Evolutionary conservation across 768 basidiomycete genomes (phyloP), one percentile per base, ranked within the genome.

Genomic region (Leucosporidium creatinivorum): DNA sequence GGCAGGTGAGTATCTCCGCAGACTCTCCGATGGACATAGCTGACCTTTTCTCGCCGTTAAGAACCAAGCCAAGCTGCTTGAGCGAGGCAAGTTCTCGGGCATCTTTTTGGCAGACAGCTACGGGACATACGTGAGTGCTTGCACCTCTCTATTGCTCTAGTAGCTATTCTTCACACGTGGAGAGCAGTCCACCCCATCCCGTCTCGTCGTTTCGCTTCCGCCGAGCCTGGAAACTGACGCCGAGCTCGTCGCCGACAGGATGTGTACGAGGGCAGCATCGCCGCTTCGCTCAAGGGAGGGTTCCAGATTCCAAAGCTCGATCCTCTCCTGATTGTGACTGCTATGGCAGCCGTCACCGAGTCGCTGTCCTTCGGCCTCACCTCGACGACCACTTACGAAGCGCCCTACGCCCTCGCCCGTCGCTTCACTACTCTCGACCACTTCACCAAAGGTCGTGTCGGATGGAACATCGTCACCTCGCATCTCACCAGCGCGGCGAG

Each of bases 381-480:
- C 12, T 19, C 18, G 15, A 26, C 52, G 7, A 57, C 55, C 10
- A 56, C 62, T 9, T 63, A 63, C 54, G 62, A 60, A 39, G 23
- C 52, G 5, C 31, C 62, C 18, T 63, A 21, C 44, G 39, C 62
- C 6, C 54, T 63, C 30, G 62, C 62, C 5, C 28, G 62, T 17
- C 62, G 62, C 9, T 63, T 56, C 54, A 39, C 54, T 6, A 63
- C 62, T 18, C 62, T 63, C 31, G 62, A 63, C 25, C 62, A 63
- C 62, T 25, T 63, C 8, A 63, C 62, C 5, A 56, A 63, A 9
- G 62, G 62, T 15, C 62, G 62, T 18, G 55, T 63, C 3, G 62
- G 54, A 15, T 56, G 28, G 31, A 63, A 63, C 55, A 44, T 63
- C 54, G 62, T 63, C 54, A 63, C 62, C 44, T n/a, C 23, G 6